phyloP scores from a whole-genome alignment of 176 grass and related monocot species.

The Puccinellia tenuiflora region DNA sequence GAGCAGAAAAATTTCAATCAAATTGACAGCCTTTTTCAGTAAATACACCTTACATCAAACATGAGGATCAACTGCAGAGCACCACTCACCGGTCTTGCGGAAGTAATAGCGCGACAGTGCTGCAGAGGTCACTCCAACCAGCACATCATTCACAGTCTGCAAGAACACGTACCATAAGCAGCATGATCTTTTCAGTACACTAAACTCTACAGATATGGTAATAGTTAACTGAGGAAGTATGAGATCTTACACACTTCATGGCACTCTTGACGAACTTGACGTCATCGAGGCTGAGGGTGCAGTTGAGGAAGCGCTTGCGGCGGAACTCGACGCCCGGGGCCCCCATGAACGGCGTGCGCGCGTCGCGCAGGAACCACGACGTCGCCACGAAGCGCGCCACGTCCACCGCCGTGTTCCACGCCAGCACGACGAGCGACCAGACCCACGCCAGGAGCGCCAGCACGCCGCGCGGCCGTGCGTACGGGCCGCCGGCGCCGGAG shows the following conservation, averaged over 20 bases:
- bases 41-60: neutral
- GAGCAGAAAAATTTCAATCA: neutral
- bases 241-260: conserved; percentile 78
- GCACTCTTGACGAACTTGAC: conserved; percentile 72
- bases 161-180: neutral
- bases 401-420: conserved; percentile 71
- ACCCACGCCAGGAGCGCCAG: conserved; percentile 19
- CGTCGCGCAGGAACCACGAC: conserved; percentile 53
- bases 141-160: conserved; percentile 94
- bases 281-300: conserved; percentile 72
- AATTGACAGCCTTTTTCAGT: neutral
- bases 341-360: conserved; percentile 53
- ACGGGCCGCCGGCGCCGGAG: neutral
- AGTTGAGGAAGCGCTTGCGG: conserved; percentile 66
- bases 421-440: conserved; percentile 38
- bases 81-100: conserved; percentile 47
- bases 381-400: conserved; percentile 47
- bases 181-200: neutral
- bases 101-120: conserved; percentile 68
- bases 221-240: neutral
- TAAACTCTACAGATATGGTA: neutral
- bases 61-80: neutral
- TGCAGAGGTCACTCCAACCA: conserved; percentile 62
- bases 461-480: neutral
- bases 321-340: conserved; percentile 54